Conservation (phyloP, 345 rosid genomes). For the Noccaea caerulescens region DNA sequence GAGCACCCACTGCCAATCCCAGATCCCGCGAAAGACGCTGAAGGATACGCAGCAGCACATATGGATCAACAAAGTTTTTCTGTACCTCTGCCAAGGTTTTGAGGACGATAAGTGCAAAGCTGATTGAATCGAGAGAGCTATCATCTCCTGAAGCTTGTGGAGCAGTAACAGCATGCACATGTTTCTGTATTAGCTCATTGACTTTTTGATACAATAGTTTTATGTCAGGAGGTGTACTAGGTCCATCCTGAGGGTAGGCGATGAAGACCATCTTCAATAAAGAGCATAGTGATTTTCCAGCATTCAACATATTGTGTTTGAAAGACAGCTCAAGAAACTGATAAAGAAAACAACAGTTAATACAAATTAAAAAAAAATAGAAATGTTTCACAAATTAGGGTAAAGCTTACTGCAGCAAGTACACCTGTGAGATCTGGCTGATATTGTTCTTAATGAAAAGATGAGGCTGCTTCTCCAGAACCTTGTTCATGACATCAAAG, state of each 20-base stretch:
- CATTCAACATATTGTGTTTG: conserved; percentile 88
- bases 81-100: conserved; percentile 87
- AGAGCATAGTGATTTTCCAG: conserved; percentile 93
- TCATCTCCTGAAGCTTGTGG: conserved; percentile 75
- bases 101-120: conserved; percentile 86
- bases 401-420: conserved; percentile 30
- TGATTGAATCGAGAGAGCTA: conserved; percentile 65
- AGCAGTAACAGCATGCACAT: conserved; percentile 61
- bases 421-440: conserved; percentile 90
- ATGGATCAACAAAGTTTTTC: conserved; percentile 72
- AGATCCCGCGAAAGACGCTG: conserved; percentile 88
- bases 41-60: conserved; percentile 72
- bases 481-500: conserved; percentile 97
- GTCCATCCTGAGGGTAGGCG: conserved; percentile 80
- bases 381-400: conserved; percentile 21
- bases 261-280: conserved; percentile 90
- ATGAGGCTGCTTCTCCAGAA: conserved; percentile 95
- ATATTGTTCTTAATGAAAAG: conserved; percentile 88
- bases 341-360: conserved; percentile 34
- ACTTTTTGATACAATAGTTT: conserved; percentile 80
- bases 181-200: conserved; percentile 86
- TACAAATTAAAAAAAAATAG: conserved; percentile 16
- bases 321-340: conserved; percentile 98
- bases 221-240: conserved; percentile 68
- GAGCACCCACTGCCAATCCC: conserved; percentile 76